Evolutionary conservation across 257 asterid species (phyloP), one percentile per base, ranked within the genome.

Genomic region (Salvia splendens): DNA sequence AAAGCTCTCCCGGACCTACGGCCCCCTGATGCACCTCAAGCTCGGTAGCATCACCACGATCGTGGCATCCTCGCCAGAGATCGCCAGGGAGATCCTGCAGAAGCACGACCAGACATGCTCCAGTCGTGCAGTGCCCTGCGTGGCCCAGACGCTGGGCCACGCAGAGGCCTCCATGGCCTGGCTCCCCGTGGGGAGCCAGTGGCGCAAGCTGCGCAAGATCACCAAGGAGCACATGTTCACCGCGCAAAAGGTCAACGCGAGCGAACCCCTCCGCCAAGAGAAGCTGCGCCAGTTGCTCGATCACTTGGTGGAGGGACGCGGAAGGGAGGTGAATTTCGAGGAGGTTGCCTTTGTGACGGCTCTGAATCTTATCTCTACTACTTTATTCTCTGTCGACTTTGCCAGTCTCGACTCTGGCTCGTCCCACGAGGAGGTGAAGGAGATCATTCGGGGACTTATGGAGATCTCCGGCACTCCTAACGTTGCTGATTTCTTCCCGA

Each of bases 11-110:
- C 28, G 40, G 41, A 70, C 15, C 8, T 28, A 70, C 17, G 75
- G 69, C 48, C 79, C 74, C 4, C 11, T 79, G 10, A 68, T 79
- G 84, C 69, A 70, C 47, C 66, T 72, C 6, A 69, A 61, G 52
- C 81, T 79, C 8, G 81, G 79, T n/a, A 69, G 67, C 57, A 41
- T 14, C 28, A 11, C 38, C 20, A 40, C 68, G 0, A 63, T 72
- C 1, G 38, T 79, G 12, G 69, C 61, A 1, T 79, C 78, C 3
- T 71, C 80, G 1, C 47, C 80, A 0, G 67, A 49, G 8, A 28
- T 75, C 1, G 83, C 83, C 3, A 62, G 60, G 46, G 63, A 73
- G 32, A 56, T 69, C 0, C 70, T 78, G 0, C 72, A 62, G 2
- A 69, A 43, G 3, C 60, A 71, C 41, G 78, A 78, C 40, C 65